Conservation (phyloP, 2,329 filamentous ascomycete species). For the Tolypocladium nubicola region DNA sequence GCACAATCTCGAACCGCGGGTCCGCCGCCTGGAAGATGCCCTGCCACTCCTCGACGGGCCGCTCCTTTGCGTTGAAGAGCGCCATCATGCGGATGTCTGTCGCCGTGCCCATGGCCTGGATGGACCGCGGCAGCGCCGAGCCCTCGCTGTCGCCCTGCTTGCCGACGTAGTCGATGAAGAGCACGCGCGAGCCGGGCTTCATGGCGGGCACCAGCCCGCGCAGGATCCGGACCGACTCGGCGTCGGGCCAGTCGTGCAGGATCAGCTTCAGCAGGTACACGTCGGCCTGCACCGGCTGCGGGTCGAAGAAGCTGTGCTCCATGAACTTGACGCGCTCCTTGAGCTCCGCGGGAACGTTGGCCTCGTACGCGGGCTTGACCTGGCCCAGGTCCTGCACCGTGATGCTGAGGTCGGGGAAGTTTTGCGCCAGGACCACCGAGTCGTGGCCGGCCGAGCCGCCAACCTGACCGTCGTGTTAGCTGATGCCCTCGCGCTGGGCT, state of each 20-base stretch:
- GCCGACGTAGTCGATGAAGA: conserved; percentile 28
- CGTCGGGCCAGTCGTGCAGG: conserved; percentile 45
- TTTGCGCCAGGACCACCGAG: conserved; percentile 26
- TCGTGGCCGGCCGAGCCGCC: conserved; percentile 32
- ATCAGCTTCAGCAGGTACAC: conserved; percentile 43
- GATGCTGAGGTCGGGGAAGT: conserved; percentile 29
- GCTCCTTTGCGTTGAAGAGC: conserved; percentile 36
- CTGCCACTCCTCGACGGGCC: conserved; percentile 33
- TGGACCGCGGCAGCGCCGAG: conserved; percentile 19
- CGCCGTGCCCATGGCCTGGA: conserved; percentile 26
- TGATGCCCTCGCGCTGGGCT: background rate
- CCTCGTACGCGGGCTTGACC: conserved; percentile 21
- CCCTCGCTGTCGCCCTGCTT: conserved; percentile 16
- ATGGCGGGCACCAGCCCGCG: conserved; percentile 31
- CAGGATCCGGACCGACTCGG: conserved; percentile 27
- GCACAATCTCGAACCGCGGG: conserved; percentile 29
- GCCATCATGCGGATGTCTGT: conserved; percentile 41
- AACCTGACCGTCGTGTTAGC: conserved; percentile 14
- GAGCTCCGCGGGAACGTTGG: conserved; percentile 22
- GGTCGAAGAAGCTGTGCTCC: conserved; percentile 27
- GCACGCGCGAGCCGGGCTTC: conserved; percentile 28
- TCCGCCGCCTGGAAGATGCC: conserved; percentile 33
- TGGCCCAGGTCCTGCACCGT: conserved; percentile 34
- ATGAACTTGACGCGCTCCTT: conserved; percentile 22
- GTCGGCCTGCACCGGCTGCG: conserved; percentile 29